Evolutionary conservation across 2,329 filamentous ascomycete genomes (phyloP).

Genomic region (Xylariomycetidae sp.): DNA sequence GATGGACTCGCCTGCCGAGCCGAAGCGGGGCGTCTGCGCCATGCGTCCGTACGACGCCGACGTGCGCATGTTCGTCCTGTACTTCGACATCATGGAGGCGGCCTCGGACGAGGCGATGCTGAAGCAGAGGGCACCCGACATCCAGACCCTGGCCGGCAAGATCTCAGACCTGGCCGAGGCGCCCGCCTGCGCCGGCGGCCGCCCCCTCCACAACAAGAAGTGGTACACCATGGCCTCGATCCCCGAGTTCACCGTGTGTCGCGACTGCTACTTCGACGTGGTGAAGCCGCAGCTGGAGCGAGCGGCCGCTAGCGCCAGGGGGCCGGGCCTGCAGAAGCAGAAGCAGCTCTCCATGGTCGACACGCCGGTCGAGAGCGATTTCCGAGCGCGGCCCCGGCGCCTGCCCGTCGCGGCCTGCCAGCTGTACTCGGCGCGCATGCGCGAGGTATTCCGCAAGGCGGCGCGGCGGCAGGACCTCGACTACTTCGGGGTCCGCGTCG

Average conservation of each 20-base stretch:
- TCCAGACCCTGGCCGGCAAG: slow-evolving; percentile 59
- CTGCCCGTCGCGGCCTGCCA: slow-evolving; percentile 62
- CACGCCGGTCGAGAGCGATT: slow-evolving; percentile 55
- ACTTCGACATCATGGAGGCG: slow-evolving; percentile 58
- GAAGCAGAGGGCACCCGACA: slow-evolving; percentile 46
- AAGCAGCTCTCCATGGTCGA: slow-evolving; percentile 42
- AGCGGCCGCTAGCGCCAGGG: slow-evolving; percentile 33
- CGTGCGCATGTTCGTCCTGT: slow-evolving; percentile 45
- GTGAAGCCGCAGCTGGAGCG: slow-evolving; percentile 64
- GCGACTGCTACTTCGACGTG: slow-evolving; percentile 78
- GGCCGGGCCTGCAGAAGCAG: too few species aligned
- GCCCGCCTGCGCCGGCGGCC: slow-evolving; percentile 62
- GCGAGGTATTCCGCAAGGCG: slow-evolving; percentile 64
- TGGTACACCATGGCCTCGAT: slow-evolving; percentile 78
- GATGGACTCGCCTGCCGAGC: slow-evolving; percentile 41
- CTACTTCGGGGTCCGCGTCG: slow-evolving; percentile 53
- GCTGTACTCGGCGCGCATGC: slow-evolving; percentile 77
- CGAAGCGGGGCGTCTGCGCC: slow-evolving; percentile 57
- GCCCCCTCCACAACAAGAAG: slow-evolving; percentile 52
- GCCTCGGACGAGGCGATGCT: slow-evolving; percentile 46
- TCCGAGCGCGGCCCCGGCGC: slow-evolving; percentile 56
- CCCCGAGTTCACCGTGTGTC: slow-evolving; percentile 77
- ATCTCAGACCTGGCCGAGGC: slow-evolving; percentile 54
- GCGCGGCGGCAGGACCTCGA: slow-evolving; percentile 62
- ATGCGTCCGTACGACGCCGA: slow-evolving; percentile 51